Conservation (phyloP, 2,329 filamentous ascomycete species). For the Chrysoporthe puriensis region DNA sequence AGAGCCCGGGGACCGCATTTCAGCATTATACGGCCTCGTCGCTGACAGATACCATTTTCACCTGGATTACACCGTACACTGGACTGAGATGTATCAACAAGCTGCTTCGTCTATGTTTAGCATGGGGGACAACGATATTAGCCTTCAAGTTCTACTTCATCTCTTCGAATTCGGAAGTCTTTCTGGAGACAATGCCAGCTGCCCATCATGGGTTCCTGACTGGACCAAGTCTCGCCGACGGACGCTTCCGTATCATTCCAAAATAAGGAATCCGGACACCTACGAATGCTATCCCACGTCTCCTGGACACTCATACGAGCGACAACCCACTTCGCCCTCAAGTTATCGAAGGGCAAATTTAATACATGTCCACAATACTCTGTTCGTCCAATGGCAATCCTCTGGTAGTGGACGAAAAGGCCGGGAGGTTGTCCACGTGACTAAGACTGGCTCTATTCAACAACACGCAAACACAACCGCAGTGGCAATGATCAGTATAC, state of each 20-base stretch:
- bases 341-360: too few species aligned
- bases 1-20: too few species aligned
- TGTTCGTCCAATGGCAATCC: too few species aligned
- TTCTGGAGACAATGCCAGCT: neutral
- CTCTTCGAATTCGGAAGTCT: slow-evolving; percentile 1
- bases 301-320: neutral
- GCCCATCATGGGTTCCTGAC: slow-evolving; percentile 11
- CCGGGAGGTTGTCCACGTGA: too few species aligned
- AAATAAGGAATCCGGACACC: neutral
- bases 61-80: slow-evolving; percentile 9
- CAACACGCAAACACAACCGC: too few species aligned
- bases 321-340: neutral
- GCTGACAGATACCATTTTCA: neutral
- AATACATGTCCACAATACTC: too few species aligned
- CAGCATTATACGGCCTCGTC: neutral
- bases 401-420: too few species aligned
- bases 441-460: too few species aligned
- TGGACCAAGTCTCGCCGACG: slow-evolving; percentile 4
- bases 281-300: slow-evolving; percentile 2
- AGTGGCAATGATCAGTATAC: too few species aligned
- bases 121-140: neutral
- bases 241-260: neutral
- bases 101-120: neutral
- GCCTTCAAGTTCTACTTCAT: neutral
- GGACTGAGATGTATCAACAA: neutral